phyloP scores from a whole-genome alignment of 768 basidiomycete species.

The Suillus sp. region DNA sequence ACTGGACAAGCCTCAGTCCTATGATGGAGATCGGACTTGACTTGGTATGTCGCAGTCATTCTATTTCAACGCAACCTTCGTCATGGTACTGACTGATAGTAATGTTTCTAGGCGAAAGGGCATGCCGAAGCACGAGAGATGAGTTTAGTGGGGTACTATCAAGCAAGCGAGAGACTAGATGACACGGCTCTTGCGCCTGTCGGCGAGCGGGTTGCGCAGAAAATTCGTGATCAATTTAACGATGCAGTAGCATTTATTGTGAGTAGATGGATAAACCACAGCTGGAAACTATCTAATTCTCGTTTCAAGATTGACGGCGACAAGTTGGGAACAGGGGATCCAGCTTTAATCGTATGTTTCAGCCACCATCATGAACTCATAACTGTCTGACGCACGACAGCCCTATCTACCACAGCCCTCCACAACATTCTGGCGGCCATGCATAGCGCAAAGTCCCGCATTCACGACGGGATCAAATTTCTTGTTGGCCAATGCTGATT shows the following conservation, averaged over 20 bases:
- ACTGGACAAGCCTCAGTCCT: conserved; percentile 82
- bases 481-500: conserved; percentile 46
- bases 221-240: conserved; percentile 53
- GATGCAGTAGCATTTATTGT: conserved; percentile 75
- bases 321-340: conserved; percentile 50
- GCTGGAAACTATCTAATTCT: conserved; percentile 11
- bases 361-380: neutral
- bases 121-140: conserved; percentile 57
- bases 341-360: conserved; percentile 59
- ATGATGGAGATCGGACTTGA: conserved; percentile 88
- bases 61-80: conserved; percentile 6
- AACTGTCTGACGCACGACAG: conserved; percentile 32
- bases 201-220: conserved; percentile 61
- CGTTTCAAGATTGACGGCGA: conserved; percentile 58
- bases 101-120: conserved; percentile 49
- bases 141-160: conserved; percentile 72
- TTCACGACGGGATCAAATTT: conserved; percentile 50
- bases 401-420: conserved; percentile 50
- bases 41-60: conserved; percentile 48
- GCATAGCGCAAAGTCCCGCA: conserved; percentile 37
- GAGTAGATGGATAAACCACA: conserved; percentile 25
- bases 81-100: conserved; percentile 5
- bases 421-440: conserved; percentile 50
- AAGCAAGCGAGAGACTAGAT: conserved; percentile 66
- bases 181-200: conserved; percentile 64